These are phyloP conservation scores for Tolypocladium ophioglossoides DNA, from an alignment of 2,329 filamentous ascomycete species.

Conservation along the genomic window DNA sequence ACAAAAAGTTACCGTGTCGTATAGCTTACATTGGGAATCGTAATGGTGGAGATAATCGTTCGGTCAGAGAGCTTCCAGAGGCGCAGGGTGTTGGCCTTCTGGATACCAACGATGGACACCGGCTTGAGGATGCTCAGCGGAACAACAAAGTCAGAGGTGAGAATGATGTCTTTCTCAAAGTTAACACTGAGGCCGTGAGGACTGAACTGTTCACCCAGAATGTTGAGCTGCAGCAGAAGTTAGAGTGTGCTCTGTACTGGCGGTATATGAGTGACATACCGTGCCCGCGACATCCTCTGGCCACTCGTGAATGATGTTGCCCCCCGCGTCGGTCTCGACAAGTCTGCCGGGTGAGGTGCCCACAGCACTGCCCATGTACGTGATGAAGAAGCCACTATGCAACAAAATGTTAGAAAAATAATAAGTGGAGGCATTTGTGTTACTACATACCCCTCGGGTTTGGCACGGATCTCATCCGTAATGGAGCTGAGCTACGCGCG, in stretches of 20 bases:
- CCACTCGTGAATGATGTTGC: constrained; percentile 53
- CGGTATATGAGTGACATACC: constrained; percentile 2
- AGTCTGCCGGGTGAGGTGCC: constrained; percentile 49
- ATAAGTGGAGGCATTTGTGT: not conserved
- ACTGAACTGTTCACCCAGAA: constrained; percentile 49
- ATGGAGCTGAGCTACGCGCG: constrained; percentile 48
- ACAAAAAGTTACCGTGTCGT: fast-evolving
- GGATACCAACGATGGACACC: constrained; percentile 33
- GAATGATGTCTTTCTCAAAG: constrained; percentile 44
- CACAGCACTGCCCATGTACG: constrained; percentile 49
- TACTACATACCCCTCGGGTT: constrained; percentile 39
- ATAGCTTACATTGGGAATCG: constrained; percentile 39
- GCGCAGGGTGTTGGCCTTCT: constrained; percentile 44
- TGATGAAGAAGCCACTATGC: constrained; percentile 44
- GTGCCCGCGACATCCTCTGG: constrained; percentile 43
- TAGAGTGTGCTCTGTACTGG: no score
- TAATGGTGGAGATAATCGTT: constrained; percentile 49
- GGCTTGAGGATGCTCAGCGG: constrained; percentile 52
- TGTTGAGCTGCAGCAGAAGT: constrained; percentile 28
- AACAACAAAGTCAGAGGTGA: constrained; percentile 54
- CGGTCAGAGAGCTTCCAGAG: constrained; percentile 44
- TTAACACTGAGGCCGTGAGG: constrained; percentile 50
- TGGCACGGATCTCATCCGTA: constrained; percentile 51
- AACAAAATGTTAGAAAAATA: not conserved
- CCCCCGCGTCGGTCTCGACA: constrained; percentile 47